phyloP scores from a whole-genome alignment of 495 filamentous ascomycete genomes.

The Platismatia glauca region DNA sequence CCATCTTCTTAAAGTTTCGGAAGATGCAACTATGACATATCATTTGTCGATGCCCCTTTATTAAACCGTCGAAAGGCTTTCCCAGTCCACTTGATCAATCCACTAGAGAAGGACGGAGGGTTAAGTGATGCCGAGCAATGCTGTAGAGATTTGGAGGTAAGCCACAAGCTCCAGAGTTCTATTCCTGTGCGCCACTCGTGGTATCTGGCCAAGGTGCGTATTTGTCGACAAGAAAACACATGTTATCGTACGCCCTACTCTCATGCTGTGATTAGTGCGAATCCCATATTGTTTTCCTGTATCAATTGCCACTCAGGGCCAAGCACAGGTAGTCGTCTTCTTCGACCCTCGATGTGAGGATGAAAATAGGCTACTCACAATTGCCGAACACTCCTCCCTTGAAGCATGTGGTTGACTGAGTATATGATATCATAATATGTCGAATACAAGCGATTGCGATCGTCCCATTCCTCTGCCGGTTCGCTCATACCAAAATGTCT shows the following conservation, averaged over 20 bases:
- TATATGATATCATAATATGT: constrained; percentile 16
- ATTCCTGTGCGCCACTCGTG: not conserved
- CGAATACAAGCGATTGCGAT: constrained; percentile 21
- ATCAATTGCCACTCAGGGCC: not conserved
- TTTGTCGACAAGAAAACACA: constrained; percentile 19
- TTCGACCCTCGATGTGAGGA: not conserved
- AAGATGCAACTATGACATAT: too few relatives aligned
- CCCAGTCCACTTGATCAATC: too few relatives aligned
- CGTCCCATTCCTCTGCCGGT: constrained; percentile 16
- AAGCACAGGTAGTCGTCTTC: not conserved
- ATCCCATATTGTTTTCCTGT: not conserved
- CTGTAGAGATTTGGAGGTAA: not conserved
- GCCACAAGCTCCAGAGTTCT: not conserved
- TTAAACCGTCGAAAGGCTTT: too few relatives aligned
- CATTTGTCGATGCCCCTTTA: too few relatives aligned
- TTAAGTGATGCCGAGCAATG: too few relatives aligned
- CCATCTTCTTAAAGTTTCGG: too few relatives aligned
- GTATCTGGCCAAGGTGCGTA: constrained; percentile 8
- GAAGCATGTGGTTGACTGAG: constrained; percentile 17
- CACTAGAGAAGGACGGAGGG: too few relatives aligned
- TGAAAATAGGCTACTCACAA: constrained; percentile 5
- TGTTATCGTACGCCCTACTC: constrained; percentile 17
- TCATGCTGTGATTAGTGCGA: not conserved
- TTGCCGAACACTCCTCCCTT: constrained; percentile 11
- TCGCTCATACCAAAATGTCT: not conserved